These are phyloP conservation scores for Maudiozyma saulgeensis DNA, from an alignment of 805 yeast genomes.

Conservation along the genomic window DNA sequence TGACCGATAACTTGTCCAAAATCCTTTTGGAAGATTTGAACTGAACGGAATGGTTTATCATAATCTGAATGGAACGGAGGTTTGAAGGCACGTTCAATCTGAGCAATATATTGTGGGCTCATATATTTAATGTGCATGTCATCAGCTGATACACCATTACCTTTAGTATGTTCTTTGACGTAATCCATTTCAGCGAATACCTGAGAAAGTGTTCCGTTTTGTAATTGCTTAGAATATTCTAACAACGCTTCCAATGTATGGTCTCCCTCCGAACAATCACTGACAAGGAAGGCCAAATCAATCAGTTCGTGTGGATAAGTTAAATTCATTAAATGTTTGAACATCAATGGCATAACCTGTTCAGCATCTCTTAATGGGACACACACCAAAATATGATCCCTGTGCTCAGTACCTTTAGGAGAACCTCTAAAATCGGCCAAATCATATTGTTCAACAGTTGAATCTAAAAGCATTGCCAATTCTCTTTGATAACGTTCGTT, in stretches of 20 bases:
- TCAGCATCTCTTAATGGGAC: conserved; percentile 77
- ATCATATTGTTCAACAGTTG: conserved; percentile 53
- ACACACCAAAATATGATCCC: conserved; percentile 58
- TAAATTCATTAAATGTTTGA: conserved; percentile 75
- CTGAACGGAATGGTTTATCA: conserved; percentile 61
- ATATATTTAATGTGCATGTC: conserved; percentile 62
- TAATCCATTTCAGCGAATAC: conserved; percentile 25
- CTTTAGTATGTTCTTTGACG: conserved; percentile 33
- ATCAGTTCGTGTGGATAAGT: conserved; percentile 75
- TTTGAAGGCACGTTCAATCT: conserved; percentile 47
- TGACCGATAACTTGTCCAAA: conserved; percentile 81
- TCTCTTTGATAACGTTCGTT: conserved; percentile 24
- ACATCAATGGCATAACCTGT: conserved; percentile 68
- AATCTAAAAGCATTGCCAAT: conserved; percentile 33
- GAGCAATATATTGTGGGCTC: conserved; percentile 53
- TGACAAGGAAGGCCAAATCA: conserved; percentile 71
- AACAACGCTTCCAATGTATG: conserved; percentile 55
- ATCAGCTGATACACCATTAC: conserved; percentile 39
- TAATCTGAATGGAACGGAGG: conserved; percentile 60
- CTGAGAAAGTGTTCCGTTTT: conserved; percentile 54
- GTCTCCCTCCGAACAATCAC: conserved; percentile 66
- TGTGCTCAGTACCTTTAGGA: conserved; percentile 37
- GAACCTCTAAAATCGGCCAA: conserved; percentile 48
- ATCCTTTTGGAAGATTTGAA: conserved; percentile 72
- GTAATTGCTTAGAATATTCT: conserved; percentile 57